These are phyloP conservation scores for Aureobasidium subglaciale DNA, from an alignment of 2,329 filamentous ascomycete species.

Conservation along the genomic window DNA sequence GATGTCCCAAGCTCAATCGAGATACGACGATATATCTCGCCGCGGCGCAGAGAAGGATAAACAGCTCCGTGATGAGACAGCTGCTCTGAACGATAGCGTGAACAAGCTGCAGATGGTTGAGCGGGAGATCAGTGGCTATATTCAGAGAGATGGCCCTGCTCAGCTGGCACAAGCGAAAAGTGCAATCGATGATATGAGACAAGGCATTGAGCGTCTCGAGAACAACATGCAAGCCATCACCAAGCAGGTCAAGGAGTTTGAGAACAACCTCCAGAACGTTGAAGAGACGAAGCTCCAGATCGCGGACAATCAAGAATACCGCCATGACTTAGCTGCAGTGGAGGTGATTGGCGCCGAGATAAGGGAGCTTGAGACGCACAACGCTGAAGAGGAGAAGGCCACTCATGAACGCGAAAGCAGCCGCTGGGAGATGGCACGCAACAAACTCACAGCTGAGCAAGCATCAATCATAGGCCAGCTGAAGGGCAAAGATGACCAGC, in stretches of 20 bases:
- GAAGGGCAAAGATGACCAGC: slow-evolving; percentile 76
- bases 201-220: slow-evolving; percentile 58
- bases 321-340: slow-evolving; percentile 64
- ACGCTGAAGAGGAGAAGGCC: slow-evolving; percentile 75
- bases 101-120: slow-evolving; percentile 71
- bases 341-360: slow-evolving; percentile 64
- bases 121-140: slow-evolving; percentile 71
- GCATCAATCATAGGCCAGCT: slow-evolving; percentile 69
- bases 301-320: slow-evolving; percentile 78
- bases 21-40: slow-evolving; percentile 68
- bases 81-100: slow-evolving; percentile 64
- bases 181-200: slow-evolving; percentile 50
- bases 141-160: slow-evolving; percentile 64
- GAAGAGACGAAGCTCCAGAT: slow-evolving; percentile 82
- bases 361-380: slow-evolving; percentile 63
- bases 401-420: slow-evolving; percentile 64
- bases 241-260: slow-evolving; percentile 67
- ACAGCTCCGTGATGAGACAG: slow-evolving; percentile 62
- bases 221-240: slow-evolving; percentile 61
- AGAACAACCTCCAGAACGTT: slow-evolving; percentile 68
- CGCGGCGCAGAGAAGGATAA: slow-evolving; percentile 67
- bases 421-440: slow-evolving; percentile 59
- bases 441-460: slow-evolving; percentile 63
- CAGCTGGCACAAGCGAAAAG: slow-evolving; percentile 67
- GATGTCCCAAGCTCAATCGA: slow-evolving; percentile 66